Evolutionary conservation across 495 filamentous ascomycete genomes (phyloP).

Genomic region (Amphirosellinia nigrospora): DNA sequence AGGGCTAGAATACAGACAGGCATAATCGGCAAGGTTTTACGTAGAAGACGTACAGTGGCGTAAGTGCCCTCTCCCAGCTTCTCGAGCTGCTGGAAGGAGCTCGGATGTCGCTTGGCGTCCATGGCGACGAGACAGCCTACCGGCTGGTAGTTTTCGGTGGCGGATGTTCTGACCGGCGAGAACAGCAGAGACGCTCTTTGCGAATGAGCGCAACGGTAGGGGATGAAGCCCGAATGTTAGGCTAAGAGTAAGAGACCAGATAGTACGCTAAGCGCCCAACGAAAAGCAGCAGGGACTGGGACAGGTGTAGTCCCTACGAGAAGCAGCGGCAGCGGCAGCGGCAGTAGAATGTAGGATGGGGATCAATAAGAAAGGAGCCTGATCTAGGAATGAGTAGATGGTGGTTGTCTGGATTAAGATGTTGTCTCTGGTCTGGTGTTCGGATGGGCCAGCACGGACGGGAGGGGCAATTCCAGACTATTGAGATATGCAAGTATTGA

Average conservation of each 20-base stretch:
- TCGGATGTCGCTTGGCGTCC: slow-evolving; percentile 89
- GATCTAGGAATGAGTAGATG: neutral
- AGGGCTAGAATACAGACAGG: neutral
- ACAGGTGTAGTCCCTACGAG: neutral
- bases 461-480: slow-evolving; percentile 22
- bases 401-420: neutral
- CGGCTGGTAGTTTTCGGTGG: slow-evolving; percentile 25
- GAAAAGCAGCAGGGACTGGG: neutral
- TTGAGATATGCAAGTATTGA: slow-evolving; percentile 23
- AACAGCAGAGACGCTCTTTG: slow-evolving; percentile 1
- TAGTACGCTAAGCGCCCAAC: neutral
- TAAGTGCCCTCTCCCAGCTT: slow-evolving; percentile 99
- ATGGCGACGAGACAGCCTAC: slow-evolving; percentile 52
- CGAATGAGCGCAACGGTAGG: neutral
- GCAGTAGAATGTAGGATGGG: neutral
- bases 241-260: neutral
- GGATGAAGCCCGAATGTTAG: neutral
- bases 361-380: neutral
- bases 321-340: neutral
- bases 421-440: neutral
- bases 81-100: slow-evolving; percentile 98
- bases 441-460: neutral
- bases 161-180: slow-evolving; percentile 25
- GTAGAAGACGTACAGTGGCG: slow-evolving; percentile 76
- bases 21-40: neutral